phyloP scores from a whole-genome alignment of 257 asterid genomes.

The Gardenia jasminoides region DNA sequence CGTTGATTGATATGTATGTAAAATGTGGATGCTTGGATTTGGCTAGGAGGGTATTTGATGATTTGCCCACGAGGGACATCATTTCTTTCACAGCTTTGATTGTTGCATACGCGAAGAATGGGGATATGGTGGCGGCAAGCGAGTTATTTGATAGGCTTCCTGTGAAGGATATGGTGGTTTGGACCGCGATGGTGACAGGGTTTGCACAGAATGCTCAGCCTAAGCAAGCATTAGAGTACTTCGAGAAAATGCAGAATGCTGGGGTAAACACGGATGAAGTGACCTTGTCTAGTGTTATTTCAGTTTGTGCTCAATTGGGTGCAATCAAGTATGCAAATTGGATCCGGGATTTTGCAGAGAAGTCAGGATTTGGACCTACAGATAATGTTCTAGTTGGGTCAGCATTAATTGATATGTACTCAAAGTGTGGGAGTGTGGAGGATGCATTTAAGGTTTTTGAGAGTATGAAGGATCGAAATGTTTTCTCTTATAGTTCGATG shows the following conservation, averaged over 20 bases:
- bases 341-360: slow-evolving; percentile 54
- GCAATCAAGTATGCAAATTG: slow-evolving; percentile 54
- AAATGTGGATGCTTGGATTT: slow-evolving; percentile 57
- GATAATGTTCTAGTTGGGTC: slow-evolving; percentile 58
- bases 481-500: slow-evolving; percentile 73
- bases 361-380: slow-evolving; percentile 44
- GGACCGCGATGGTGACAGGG: slow-evolving; percentile 90
- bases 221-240: slow-evolving; percentile 60
- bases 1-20: slow-evolving; percentile 61
- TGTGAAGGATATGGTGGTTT: slow-evolving; percentile 69
- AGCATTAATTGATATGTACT: slow-evolving; percentile 82
- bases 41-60: slow-evolving; percentile 71
- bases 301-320: slow-evolving; percentile 83
- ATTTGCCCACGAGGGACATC: slow-evolving; percentile 67
- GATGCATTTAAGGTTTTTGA: slow-evolving; percentile 54
- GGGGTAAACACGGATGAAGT: slow-evolving; percentile 68
- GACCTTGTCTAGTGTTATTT: slow-evolving; percentile 59
- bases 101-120: slow-evolving; percentile 58
- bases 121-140: slow-evolving; percentile 52
- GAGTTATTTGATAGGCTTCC: slow-evolving; percentile 55
- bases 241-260: slow-evolving; percentile 56
- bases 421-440: slow-evolving; percentile 75
- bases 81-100: slow-evolving; percentile 67
- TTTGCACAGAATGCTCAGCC: slow-evolving; percentile 69
- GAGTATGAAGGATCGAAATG: slow-evolving; percentile 45